These are phyloP conservation scores for Scedosporium minutisporum DNA, from an alignment of 2,329 filamentous ascomycete genomes.

Conservation along the genomic window DNA sequence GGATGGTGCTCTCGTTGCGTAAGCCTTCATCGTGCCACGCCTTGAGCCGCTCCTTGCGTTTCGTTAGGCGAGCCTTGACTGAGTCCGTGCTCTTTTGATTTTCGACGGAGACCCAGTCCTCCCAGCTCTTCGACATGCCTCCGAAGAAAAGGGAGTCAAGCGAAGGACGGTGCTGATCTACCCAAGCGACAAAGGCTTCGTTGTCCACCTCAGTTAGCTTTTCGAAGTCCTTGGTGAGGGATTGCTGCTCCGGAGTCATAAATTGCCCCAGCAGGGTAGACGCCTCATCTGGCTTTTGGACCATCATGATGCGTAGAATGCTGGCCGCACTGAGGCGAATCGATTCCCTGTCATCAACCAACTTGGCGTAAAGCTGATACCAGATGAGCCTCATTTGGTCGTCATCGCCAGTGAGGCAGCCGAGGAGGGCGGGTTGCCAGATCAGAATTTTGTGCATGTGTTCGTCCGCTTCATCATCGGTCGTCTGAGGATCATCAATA, in stretches of 20 bases:
- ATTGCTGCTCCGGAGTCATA: constrained; percentile 58
- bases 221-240: constrained; percentile 68
- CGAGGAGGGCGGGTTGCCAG: constrained; percentile 88
- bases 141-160: constrained; percentile 78
- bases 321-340: constrained; percentile 71
- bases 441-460: constrained; percentile 74
- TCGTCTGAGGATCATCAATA: constrained; percentile 54
- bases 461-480: constrained; percentile 44
- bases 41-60: constrained; percentile 72
- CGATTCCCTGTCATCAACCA: constrained; percentile 58
- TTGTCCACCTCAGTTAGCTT: constrained; percentile 83
- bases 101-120: constrained; percentile 73
- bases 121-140: constrained; percentile 74
- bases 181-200: constrained; percentile 77
- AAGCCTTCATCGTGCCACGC: constrained; percentile 66
- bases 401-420: constrained; percentile 67
- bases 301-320: constrained; percentile 82
- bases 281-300: constrained; percentile 84
- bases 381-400: constrained; percentile 78
- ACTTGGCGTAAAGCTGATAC: constrained; percentile 84
- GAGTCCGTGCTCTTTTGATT: constrained; percentile 73
- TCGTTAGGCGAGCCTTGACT: constrained; percentile 58
- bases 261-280: constrained; percentile 63
- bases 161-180: constrained; percentile 69
- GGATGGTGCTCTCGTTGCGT: constrained; percentile 59